phyloP scores from a whole-genome alignment of 129 eudicot species.

The Helianthus tuberosus region DNA sequence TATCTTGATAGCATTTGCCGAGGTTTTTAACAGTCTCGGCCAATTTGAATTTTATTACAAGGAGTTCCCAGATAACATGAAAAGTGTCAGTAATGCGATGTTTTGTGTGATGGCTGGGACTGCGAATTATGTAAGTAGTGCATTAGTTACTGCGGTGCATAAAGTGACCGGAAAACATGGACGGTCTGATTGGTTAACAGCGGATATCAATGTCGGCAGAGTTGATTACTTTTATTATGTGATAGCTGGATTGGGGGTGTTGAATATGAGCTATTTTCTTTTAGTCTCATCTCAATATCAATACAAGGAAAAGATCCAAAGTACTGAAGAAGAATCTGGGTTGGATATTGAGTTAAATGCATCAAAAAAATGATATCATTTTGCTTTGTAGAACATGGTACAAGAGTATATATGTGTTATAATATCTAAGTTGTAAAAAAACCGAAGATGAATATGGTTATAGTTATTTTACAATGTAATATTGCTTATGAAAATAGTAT shows the following conservation, averaged over 20 bases:
- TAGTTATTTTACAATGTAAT: too few relatives aligned
- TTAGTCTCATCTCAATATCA: slow-evolving; percentile 42
- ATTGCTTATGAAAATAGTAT: too few relatives aligned
- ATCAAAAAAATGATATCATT: too few relatives aligned
- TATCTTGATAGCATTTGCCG: slow-evolving; percentile 72
- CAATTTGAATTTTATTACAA: slow-evolving; percentile 83
- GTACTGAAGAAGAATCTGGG: slow-evolving; percentile 29
- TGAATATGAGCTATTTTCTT: slow-evolving; percentile 58
- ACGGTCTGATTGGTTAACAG: slow-evolving; percentile 69
- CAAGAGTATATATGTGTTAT: too few relatives aligned
- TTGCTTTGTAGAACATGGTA: too few relatives aligned
- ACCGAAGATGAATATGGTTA: too few relatives aligned
- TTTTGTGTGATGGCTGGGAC: slow-evolving; percentile 46
- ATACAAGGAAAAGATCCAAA: slow-evolving; percentile 35
- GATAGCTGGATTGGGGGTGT: slow-evolving; percentile 55
- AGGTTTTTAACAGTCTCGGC: slow-evolving; percentile 76
- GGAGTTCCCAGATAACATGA: slow-evolving; percentile 84
- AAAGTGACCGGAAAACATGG: slow-evolving; percentile 43
- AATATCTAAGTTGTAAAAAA: too few relatives aligned
- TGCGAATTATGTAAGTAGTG: slow-evolving; percentile 57
- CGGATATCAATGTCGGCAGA: slow-evolving; percentile 54
- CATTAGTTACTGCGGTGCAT: slow-evolving; percentile 52
- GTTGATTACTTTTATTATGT: slow-evolving; percentile 75
- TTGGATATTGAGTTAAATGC: slow-evolving; percentile 46
- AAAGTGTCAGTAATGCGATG: slow-evolving; percentile 53